These are phyloP conservation scores for Lasiodiplodia hormozganensis DNA, from an alignment of 2,329 filamentous ascomycete species.

Conservation along the genomic window DNA sequence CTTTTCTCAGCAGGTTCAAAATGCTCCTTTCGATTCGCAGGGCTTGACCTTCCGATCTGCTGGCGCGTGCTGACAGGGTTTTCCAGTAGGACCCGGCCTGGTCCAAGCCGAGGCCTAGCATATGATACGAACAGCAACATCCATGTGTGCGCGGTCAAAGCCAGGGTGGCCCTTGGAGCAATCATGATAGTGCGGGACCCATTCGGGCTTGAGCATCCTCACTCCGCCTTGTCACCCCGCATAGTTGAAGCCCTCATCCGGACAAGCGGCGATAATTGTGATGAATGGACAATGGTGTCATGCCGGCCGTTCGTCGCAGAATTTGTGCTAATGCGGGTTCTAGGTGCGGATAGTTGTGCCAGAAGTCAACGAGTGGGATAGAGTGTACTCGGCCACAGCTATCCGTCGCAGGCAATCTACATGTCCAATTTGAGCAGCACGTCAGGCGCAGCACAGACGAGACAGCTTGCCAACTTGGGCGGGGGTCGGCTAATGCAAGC, in stretches of 20 bases:
- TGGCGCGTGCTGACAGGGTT: not conserved
- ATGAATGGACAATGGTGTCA: not conserved
- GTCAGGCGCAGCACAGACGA: conserved; percentile 2
- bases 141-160: not conserved
- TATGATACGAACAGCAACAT: not conserved
- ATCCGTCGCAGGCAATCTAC: not conserved
- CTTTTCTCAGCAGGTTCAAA: conserved; percentile 15
- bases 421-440: not conserved
- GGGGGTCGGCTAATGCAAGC: conserved; percentile 2
- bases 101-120: conserved; percentile 4
- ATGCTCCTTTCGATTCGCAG: conserved; percentile 9
- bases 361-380: not conserved
- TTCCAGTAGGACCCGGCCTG: not conserved
- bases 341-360: not conserved
- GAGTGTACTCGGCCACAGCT: not conserved
- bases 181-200: conserved; percentile 12
- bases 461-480: not conserved
- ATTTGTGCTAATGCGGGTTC: conserved; percentile 1
- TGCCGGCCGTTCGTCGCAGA: not conserved
- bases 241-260: conserved; percentile 3
- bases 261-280: not conserved
- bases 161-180: conserved; percentile 24
- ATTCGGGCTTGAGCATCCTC: conserved; percentile 15
- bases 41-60: conserved; percentile 6
- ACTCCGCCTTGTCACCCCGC: conserved; percentile 19